Conservation (phyloP, 2,329 filamentous ascomycete species). For the Fusarium sp. region DNA sequence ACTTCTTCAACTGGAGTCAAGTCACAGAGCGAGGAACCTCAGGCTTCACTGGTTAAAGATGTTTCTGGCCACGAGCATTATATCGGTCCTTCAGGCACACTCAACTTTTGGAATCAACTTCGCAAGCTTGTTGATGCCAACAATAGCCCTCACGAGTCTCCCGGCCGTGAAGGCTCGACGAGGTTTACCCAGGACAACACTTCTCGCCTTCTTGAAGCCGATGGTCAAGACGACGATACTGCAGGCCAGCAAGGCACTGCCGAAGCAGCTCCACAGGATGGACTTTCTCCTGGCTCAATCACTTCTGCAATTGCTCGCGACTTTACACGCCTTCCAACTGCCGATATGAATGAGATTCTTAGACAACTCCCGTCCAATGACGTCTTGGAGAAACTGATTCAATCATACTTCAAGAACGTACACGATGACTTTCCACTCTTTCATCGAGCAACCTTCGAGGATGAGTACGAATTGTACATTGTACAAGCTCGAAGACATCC, state of each 20-base stretch:
- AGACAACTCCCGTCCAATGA: slow-evolving; percentile 43
- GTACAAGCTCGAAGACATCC: slow-evolving; percentile 24
- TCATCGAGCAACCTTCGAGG: slow-evolving; percentile 49
- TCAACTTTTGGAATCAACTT: slow-evolving; percentile 51
- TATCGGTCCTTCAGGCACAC: slow-evolving; percentile 52
- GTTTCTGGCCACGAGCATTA: slow-evolving; percentile 51
- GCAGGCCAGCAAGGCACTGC: neutral
- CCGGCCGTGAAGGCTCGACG: neutral
- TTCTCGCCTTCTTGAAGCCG: slow-evolving; percentile 28
- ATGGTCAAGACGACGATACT: slow-evolving; percentile 22
- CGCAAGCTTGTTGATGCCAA: slow-evolving; percentile 46
- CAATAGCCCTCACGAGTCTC: slow-evolving; percentile 5
- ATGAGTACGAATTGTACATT: slow-evolving; percentile 49
- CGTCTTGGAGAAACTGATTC: slow-evolving; percentile 46
- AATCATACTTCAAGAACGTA: slow-evolving; percentile 50
- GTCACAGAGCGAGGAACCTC: slow-evolving; percentile 33
- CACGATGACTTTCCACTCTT: slow-evolving; percentile 53
- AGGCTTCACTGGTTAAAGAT: slow-evolving; percentile 46
- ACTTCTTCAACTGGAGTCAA: slow-evolving; percentile 17
- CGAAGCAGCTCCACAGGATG: slow-evolving; percentile 19
- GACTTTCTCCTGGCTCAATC: slow-evolving; percentile 42
- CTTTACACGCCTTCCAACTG: slow-evolving; percentile 40
- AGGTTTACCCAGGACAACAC: slow-evolving; percentile 36
- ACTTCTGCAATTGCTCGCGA: slow-evolving; percentile 44
- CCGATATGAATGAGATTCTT: slow-evolving; percentile 46